Conservation (phyloP, 345 rosid genomes). For the Streptanthus diversifolius region DNA sequence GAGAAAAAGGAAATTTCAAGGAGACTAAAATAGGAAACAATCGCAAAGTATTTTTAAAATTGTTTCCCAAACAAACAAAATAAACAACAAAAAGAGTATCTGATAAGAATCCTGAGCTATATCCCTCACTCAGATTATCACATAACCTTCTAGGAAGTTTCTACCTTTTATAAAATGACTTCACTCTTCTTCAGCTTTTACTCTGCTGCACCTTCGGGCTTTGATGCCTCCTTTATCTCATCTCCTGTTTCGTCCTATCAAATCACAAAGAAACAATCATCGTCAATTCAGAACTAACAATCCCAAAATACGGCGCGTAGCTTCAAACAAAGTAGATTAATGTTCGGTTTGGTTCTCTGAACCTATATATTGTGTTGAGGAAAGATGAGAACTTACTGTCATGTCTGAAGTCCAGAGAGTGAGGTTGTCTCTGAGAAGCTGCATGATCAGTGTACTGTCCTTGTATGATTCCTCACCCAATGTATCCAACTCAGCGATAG, state of each 20-base stretch:
- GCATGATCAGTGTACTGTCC: constrained; percentile 79
- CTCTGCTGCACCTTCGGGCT: constrained; percentile 27
- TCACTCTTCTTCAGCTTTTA: constrained; percentile 1
- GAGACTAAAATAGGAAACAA: neutral
- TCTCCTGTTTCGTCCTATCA: constrained; percentile 36
- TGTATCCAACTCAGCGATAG: constrained; percentile 66
- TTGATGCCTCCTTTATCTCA: constrained; percentile 34
- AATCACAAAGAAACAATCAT: neutral
- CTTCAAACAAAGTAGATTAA: neutral
- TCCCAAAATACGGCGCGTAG: neutral
- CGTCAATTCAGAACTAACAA: neutral
- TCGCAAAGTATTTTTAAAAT: constrained; percentile 24
- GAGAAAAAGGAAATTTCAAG: neutral
- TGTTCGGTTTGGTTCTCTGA: neutral
- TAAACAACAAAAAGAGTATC: constrained; percentile 47
- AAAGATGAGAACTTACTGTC: constrained; percentile 6
- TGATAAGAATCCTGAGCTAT: constrained; percentile 56
- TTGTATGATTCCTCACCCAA: constrained; percentile 76
- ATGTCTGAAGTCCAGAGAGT: constrained; percentile 74
- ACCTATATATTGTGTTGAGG: neutral
- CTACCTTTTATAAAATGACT: constrained; percentile 16
- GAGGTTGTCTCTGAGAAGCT: constrained; percentile 71
- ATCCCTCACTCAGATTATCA: constrained; percentile 56
- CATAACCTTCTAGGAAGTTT: constrained; percentile 19
- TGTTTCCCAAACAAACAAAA: constrained; percentile 55